Base-by-base conservation (phyloP, 2,329 filamentous ascomycete species). In the Aspergillus sp. region DNA sequence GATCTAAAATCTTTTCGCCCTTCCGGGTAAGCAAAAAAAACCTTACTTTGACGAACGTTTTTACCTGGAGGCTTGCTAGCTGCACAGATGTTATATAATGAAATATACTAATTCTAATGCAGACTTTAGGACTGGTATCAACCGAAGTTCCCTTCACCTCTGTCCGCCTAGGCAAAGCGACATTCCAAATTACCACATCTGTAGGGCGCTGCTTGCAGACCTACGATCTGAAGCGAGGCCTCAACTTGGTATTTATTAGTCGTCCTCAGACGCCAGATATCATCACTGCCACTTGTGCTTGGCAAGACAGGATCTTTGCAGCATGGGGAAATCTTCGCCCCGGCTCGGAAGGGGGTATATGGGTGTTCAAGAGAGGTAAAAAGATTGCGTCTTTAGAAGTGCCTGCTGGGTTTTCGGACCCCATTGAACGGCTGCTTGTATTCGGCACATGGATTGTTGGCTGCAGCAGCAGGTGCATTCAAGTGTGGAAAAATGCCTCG, bases 131-230 rank as follows among this genome's bases (percentile, higher is more conserved):
- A 15, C 84, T 99, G 32, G 92, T 99, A 2, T 97, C 95, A 5
- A 92, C 95, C 0, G 97, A 94, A 2, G 92, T 97, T 0, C 94
- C 95, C 0, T 98, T 99, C 73, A 93, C 94, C 2, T 90, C 90
- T 5, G 85, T 96, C 32, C 91, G 94, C 0, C 83, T 97, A 15
- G 95, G 95, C 60, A 97, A 96, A 78, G 94, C 91, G 0, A 96
- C 92, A 3, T 99, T 97, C 74, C 95, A 99, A 76, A 92, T 99
- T 76, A 98, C 95, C 36, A 99, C 95, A 30, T 98, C 92, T 0
- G 91, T 96, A 63, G 95, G 94, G 64, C 87, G 89, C 70, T 91
- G 89, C 61, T 84, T 99, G 50, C 95, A 99, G 78, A 99, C 95
- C 0, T 99, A 99, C 80, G 95, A 99, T 74, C 81, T 99, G 63